Evolutionary conservation across 1,284 basidiomycete species (phyloP), one percentile per base, ranked within the genome.

Genomic region (Austroboletus novae-zelandiae): DNA sequence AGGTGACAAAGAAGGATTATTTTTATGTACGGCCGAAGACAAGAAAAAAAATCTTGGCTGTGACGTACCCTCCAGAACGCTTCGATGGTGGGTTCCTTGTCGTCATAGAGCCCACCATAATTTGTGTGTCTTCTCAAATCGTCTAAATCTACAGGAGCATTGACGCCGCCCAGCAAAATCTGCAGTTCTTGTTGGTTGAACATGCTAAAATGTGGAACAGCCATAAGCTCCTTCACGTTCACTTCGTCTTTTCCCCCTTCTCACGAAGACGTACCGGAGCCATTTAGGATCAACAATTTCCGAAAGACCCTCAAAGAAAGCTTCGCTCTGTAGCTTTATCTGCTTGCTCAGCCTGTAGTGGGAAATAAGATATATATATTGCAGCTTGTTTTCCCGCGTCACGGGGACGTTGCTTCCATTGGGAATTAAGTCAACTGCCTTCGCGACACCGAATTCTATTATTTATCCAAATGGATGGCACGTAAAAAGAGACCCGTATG

Each of bases 181-280:
- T 91, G 91, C 2, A 96, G 74, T 68, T 97, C 94, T 62, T 90
- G 86, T 62, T 94, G 93, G 67, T 96, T 94, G 72, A 97, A 98
- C 91, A 97, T 94, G 40, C 91, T 89, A 34, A 34, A 15, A 15
- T 31, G 30, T 13, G 52, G 47, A 57, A 30, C 15, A 45, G 53
- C 25, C 8, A 30, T 57, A 31, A 61, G 52, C 35, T 14, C 9
- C 31, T 18, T 29, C 23, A 18, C 34, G 13, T 18, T 40, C 17
- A 37, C 20, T 23, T 17, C 23, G 15, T 20, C 27, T 39, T 40
- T 31, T 47, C 6, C 32, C 6, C 6, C 32, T 7, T n/a, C 13
- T 15, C 11, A 34, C 29, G 40, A 40, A 43, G 43, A 71, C 79
- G 35, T 41, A 88, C 88, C 86, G 77, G 29, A 97, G 75, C 93